Base-by-base conservation (phyloP, 192 early-diverging fungal species). In the Phycomyces nitens region DNA sequence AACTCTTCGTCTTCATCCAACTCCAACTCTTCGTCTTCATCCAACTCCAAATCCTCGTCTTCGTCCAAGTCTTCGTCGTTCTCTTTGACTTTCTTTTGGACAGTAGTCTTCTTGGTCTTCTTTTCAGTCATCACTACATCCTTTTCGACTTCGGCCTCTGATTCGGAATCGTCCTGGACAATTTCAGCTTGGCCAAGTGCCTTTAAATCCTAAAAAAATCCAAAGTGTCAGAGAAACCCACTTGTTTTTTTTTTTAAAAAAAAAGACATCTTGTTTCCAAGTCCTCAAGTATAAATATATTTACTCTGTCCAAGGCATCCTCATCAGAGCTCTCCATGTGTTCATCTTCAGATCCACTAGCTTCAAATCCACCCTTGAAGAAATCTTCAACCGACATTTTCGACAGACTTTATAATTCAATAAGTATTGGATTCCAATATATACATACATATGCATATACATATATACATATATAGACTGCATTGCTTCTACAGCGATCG, bases 1-100 rank as follows among this genome's bases (percentile, higher is more conserved):
- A 72, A 76, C 24, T 71, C 71, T 10, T 85, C 80, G 53, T 77
- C 77, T 50, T 80, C 74, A 27, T 84, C 84, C 11, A 80, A 80
- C 7, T 73, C 77, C 6, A 77, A 69, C 15, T 71, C 43, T 11
- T 78, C 62, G 18, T 89, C 87, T 16, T 83, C 84, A 34, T 34
- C 86, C 7, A 68, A 59, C 38, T 82, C 83, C 21, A 72, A 76
- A 29, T 71, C 71, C 8, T 85, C 80, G 53, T 77, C 77, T 50
- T 80, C 74, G 29, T 84, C 84, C 11, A 80, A 80, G 7, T 73
- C 77, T n/a, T 61, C 65, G 7, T 78, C 71, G 8, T 75, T 74
- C 9, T 54, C 72, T 58, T 21, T 58, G 15, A 57, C 62, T 34
- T 78, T 69, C 21, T 62, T 64, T 57, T 59, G 66, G 6, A 53